A percentile compares a stretch with the other conserved stretches of the same genome.
Evolutionary conservation across 106 monocot genomes (phyloP).

Genomic region (Allium sativum): DNA sequence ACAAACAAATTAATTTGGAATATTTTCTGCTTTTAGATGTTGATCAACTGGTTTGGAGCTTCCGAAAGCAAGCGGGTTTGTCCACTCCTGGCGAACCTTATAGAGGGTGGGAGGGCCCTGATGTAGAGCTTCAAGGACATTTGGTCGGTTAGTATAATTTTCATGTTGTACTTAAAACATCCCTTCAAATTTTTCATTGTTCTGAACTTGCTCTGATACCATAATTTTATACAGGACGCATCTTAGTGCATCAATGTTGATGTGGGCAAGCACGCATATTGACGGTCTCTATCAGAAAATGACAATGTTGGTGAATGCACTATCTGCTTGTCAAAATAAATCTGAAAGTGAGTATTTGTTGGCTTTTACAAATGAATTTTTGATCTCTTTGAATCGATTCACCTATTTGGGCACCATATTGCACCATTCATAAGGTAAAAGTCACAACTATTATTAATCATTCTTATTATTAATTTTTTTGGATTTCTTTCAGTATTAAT

Average conservation of each 20-base stretch:
- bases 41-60: slow-evolving; percentile 76
- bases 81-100: slow-evolving; percentile 48
- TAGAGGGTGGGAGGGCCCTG: slow-evolving; percentile 75
- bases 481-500: too few relatives aligned
- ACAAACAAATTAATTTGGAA: slow-evolving; percentile 81
- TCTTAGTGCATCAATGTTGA: slow-evolving; percentile 72
- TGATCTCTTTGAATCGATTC: slow-evolving; percentile 65
- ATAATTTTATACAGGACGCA: slow-evolving; percentile 64
- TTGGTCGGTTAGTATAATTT: slow-evolving; percentile 53
- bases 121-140: slow-evolving; percentile 73
- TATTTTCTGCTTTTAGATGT: slow-evolving; percentile 73
- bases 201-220: too few relatives aligned
- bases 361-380: slow-evolving; percentile 84
- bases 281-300: slow-evolving; percentile 49
- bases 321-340: slow-evolving; percentile 73
- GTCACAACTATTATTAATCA: too few relatives aligned
- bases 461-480: too few relatives aligned
- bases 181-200: too few relatives aligned
- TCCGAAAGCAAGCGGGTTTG: slow-evolving; percentile 62
- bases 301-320: slow-evolving; percentile 56
- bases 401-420: slow-evolving; percentile 93
- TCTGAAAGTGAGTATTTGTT: slow-evolving; percentile 85
- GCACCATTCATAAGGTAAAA: slow-evolving; percentile 95
- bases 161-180: too few relatives aligned
- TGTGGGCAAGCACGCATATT: slow-evolving; percentile 95